These are phyloP conservation scores for Medicago truncatula DNA, from an alignment of 306 rosid genomes.

Conservation along the genomic window MtrunA17r5.0-ANR NC_053045.1:59364501-59365000, in stretches of 20 bases:
- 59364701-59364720: slow-evolving; percentile 40
- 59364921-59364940: slow-evolving; percentile 45
- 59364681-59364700: slow-evolving; percentile 65
- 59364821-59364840: slow-evolving; percentile 47
- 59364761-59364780: slow-evolving; percentile 14
- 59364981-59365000: background rate
- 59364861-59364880: slow-evolving; percentile 67
- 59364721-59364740: slow-evolving; percentile 14
- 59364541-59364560: slow-evolving; percentile 33
- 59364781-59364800: slow-evolving; percentile 60
- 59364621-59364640: no score
- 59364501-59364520: slow-evolving; percentile 40
- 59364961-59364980: slow-evolving; percentile 54
- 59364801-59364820: slow-evolving; percentile 62
- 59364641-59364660: background rate
- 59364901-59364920: slow-evolving; percentile 46
- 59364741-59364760: slow-evolving; percentile 10
- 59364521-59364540: slow-evolving; percentile 28
- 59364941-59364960: slow-evolving; percentile 48
- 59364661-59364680: slow-evolving; percentile 54
- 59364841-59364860: slow-evolving; percentile 37
- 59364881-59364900: slow-evolving; percentile 56
- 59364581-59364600: no score
- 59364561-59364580: background rate
- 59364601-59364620: background rate